A percentile compares a stretch with the other conserved stretches of the same genome.
phyloP scores from a whole-genome alignment of 495 filamentous ascomycete genomes.

The Poronia punctata region DNA sequence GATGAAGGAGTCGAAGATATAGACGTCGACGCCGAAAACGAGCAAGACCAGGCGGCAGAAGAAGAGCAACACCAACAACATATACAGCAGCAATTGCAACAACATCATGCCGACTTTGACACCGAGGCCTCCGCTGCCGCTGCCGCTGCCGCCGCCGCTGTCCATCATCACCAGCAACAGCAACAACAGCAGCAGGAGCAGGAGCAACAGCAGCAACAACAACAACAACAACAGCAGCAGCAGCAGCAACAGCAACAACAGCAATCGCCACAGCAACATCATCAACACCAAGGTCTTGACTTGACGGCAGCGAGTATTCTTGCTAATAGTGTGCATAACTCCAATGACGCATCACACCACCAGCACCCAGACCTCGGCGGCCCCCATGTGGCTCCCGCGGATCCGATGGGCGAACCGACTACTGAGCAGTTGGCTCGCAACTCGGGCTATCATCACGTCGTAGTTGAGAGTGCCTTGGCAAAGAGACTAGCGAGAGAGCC shows the following conservation, averaged over 20 bases:
- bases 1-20: conserved; percentile 16
- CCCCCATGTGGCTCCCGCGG: conserved; percentile 17
- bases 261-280: conserved; percentile 18
- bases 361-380: conserved; percentile 23
- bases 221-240: conserved; percentile 20
- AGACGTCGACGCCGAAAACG: conserved; percentile 11
- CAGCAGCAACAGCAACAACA: conserved; percentile 14
- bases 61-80: conserved; percentile 5
- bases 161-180: conserved; percentile 20
- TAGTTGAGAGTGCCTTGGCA: conserved; percentile 40
- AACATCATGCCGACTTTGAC: conserved; percentile 15
- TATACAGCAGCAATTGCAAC: conserved; percentile 2
- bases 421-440: conserved; percentile 36
- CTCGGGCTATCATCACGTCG: conserved; percentile 34
- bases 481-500: conserved; percentile 39
- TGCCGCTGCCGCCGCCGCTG: conserved; percentile 28
- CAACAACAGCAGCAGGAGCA: no score
- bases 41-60: conserved; percentile 6
- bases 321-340: conserved; percentile 20
- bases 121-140: conserved; percentile 31
- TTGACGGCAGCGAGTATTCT: conserved; percentile 24
- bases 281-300: conserved; percentile 24
- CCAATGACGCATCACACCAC: conserved; percentile 11
- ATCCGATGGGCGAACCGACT: conserved; percentile 25
- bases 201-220: conserved; percentile 20